These are phyloP conservation scores for Dryadomyces quercivorus DNA, from an alignment of 2,329 filamentous ascomycete genomes.

Conservation along the genomic window DNA sequence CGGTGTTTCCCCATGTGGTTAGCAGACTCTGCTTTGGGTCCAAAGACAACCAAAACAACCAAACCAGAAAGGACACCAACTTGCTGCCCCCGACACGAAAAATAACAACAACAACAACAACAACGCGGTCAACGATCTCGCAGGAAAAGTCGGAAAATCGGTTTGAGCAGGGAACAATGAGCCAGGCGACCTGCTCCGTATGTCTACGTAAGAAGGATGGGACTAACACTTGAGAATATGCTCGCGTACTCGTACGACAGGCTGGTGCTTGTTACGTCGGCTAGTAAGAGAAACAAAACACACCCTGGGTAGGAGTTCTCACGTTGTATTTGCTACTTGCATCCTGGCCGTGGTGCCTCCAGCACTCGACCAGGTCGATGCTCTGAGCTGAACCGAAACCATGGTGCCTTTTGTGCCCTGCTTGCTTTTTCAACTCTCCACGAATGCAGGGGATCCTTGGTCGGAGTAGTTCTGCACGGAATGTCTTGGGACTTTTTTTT, in stretches of 20 bases:
- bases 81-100: too few relatives aligned
- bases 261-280: not conserved
- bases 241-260: not conserved
- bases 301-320: not conserved
- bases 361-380: too few relatives aligned
- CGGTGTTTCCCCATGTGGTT: not conserved
- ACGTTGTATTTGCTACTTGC: not conserved
- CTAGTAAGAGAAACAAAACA: not conserved
- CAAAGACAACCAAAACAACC: not conserved
- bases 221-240: not conserved
- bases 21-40: not conserved
- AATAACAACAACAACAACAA: too few relatives aligned
- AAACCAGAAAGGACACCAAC: not conserved
- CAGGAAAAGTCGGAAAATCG: too few relatives aligned
- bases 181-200: too few relatives aligned
- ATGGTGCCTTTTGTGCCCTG: not conserved
- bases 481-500: not conserved
- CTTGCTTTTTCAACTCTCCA: not conserved
- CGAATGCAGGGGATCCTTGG: not conserved
- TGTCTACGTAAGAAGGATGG: not conserved
- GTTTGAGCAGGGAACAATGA: too few relatives aligned
- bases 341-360: too few relatives aligned
- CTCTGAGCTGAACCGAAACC: not conserved
- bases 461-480: not conserved
- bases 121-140: too few relatives aligned